These are phyloP conservation scores for Phyllosticta paracitricarpa DNA, from an alignment of 2,329 filamentous ascomycete genomes.

Conservation along the genomic window DNA sequence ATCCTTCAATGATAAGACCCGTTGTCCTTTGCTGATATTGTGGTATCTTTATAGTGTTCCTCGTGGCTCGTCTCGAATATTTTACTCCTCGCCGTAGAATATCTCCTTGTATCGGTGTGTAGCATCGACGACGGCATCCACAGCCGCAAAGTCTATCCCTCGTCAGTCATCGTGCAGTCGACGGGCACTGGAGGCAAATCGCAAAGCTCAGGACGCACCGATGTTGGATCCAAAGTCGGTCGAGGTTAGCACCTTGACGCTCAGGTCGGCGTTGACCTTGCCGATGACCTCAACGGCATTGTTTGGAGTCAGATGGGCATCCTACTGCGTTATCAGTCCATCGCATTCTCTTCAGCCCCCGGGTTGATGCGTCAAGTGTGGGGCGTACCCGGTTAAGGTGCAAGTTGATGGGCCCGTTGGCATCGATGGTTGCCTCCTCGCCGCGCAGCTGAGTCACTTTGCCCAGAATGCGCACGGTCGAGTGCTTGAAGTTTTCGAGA, in stretches of 20 bases:
- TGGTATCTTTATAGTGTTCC: neutral
- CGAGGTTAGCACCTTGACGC: conserved; percentile 59
- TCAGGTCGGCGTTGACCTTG: conserved; percentile 65
- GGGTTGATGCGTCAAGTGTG: neutral
- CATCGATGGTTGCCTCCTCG: conserved; percentile 70
- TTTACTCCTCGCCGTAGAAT: conserved; percentile 51
- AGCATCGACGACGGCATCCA: conserved; percentile 71
- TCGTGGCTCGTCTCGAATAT: neutral
- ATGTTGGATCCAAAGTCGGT: conserved; percentile 59
- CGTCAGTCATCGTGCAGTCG: neutral
- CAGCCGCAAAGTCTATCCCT: conserved; percentile 59
- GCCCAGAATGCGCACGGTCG: conserved; percentile 75
- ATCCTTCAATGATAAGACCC: no score
- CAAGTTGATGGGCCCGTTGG: conserved; percentile 64
- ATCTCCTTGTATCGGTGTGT: conserved; percentile 74
- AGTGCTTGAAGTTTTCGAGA: conserved; percentile 60
- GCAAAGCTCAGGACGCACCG: conserved; percentile 43
- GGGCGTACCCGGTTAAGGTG: conserved; percentile 59
- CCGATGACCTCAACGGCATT: conserved; percentile 70
- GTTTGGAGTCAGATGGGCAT: conserved; percentile 58
- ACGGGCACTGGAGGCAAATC: neutral
- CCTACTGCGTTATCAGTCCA: conserved; percentile 36
- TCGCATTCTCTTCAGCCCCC: neutral
- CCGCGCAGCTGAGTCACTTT: conserved; percentile 75
- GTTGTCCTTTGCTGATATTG: neutral